Evolutionary conservation across 257 asterid species (phyloP), one percentile per base, ranked within the genome.

Genomic region (Perilla frutescens): DNA sequence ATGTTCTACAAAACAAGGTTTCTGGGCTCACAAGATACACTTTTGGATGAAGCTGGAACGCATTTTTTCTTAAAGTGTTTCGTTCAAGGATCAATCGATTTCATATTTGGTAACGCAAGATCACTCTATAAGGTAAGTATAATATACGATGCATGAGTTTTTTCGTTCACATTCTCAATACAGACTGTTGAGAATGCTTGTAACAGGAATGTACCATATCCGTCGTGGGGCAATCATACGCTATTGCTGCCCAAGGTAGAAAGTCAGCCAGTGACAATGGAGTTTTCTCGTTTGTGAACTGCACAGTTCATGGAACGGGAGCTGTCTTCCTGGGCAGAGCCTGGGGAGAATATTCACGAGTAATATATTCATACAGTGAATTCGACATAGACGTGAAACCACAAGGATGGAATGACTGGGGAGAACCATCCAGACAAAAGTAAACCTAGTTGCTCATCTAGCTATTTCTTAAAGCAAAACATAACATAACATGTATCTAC

Each of bases 11-110:
- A 48, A 54, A 83, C 76, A 11, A 68, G 89, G 14, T 81, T 90
- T 47, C 66, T 90, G 47, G 98, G 98, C 29, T 76, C 89, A 51
- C 97, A 92, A 57, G 96, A 92, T 15, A 86, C 98, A 0, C 91
- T 92, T 1, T 77, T 86, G n/a, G 98, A 92, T 56, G 87, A 86
- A 8, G 2, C 10, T 0, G 97, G 98, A 3, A 49, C 83, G 0
- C 97, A 92, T 14, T 89, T 72, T 55, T 90, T 79, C 68, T 73
- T 61, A 79, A 68, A 78, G 9, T 90, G 95, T 72, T 86, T 70
- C 82, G 84, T 92, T 54, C 86, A 79, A 77, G 98, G 97, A 9
- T 72, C 86, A 0, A 77, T 81, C 0, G 98, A 92, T 69, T 88
- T 90, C 86, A 87, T 90, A 8, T 86, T 83, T 68, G 97, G 98